Evolutionary conservation across 2,329 filamentous ascomycete genomes (phyloP).

Genomic region (Neopestalotiopsis rosae): DNA sequence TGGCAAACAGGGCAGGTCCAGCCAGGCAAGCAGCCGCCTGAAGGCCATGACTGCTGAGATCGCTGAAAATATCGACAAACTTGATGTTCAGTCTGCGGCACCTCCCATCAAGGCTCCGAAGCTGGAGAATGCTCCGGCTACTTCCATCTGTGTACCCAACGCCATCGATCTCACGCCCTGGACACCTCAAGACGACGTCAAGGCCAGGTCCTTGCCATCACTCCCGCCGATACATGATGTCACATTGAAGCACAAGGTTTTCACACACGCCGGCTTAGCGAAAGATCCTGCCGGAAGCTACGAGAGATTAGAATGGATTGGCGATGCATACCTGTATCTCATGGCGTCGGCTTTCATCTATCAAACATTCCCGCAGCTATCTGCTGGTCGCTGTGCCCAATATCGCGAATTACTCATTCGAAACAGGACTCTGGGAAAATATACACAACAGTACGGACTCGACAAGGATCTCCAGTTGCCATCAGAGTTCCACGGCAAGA

Average conservation of each 20-base stretch:
- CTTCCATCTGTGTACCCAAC: conserved; percentile 26
- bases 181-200: conserved; percentile 54
- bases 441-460: conserved; percentile 73
- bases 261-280: conserved; percentile 66
- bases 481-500: conserved; percentile 44
- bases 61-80: conserved; percentile 23
- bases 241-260: conserved; percentile 64
- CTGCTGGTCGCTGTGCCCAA: conserved; percentile 74
- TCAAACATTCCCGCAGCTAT: conserved; percentile 68
- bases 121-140: conserved; percentile 20
- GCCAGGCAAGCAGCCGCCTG: conserved; percentile 22
- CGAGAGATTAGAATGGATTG: conserved; percentile 86
- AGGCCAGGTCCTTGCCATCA: conserved; percentile 52
- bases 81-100: conserved; percentile 22
- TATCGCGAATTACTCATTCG: conserved; percentile 80
- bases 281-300: conserved; percentile 59
- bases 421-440: conserved; percentile 77
- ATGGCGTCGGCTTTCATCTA: conserved; percentile 79
- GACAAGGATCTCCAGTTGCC: conserved; percentile 67
- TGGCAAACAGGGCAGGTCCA: conserved; percentile 21
- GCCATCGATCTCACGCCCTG: conserved; percentile 49
- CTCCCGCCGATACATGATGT: conserved; percentile 67
- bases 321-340: conserved; percentile 84
- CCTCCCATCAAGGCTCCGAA: conserved; percentile 30
- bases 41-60: conserved; percentile 30